A percentile compares a stretch with the other conserved stretches of the same genome.
These are phyloP conservation scores for Venturia aucupariae DNA, from an alignment of 2,329 filamentous ascomycete species.

Conservation along the genomic window DNA sequence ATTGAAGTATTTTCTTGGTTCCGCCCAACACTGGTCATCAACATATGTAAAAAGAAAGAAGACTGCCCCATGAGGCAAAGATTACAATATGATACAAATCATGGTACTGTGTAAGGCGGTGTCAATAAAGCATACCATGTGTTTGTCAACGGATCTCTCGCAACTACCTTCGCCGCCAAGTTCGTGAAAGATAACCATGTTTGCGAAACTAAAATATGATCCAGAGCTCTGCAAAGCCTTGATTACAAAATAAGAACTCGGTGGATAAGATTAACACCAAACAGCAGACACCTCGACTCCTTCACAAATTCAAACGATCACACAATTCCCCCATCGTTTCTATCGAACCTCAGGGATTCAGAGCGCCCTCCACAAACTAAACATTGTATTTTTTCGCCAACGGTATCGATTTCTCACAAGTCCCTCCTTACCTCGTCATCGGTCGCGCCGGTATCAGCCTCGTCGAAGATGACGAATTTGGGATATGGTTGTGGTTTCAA, in stretches of 20 bases:
- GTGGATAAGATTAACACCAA: conserved; percentile 43
- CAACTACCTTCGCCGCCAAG: neutral
- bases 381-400: conserved; percentile 38
- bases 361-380: conserved; percentile 29
- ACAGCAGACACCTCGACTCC: conserved; percentile 43
- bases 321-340: conserved; percentile 25
- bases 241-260: conserved; percentile 34
- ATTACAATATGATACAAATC: neutral
- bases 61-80: neutral
- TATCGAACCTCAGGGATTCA: conserved; percentile 30
- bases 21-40: neutral
- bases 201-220: conserved; percentile 26
- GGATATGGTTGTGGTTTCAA: too few relatives aligned
- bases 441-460: neutral
- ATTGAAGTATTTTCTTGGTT: too few relatives aligned
- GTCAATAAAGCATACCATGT: conserved; percentile 19
- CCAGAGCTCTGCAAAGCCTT: conserved; percentile 34
- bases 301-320: conserved; percentile 33
- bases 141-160: conserved; percentile 18
- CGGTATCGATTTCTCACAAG: conserved; percentile 28
- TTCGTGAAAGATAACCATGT: conserved; percentile 29
- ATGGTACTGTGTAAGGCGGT: too few relatives aligned
- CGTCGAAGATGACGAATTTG: too few relatives aligned
- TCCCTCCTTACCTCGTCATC: conserved; percentile 29
- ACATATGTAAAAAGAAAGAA: neutral